Base-by-base conservation (phyloP, 2,329 filamentous ascomycete species). In the Alternaria hordeiaustralica region DNA sequence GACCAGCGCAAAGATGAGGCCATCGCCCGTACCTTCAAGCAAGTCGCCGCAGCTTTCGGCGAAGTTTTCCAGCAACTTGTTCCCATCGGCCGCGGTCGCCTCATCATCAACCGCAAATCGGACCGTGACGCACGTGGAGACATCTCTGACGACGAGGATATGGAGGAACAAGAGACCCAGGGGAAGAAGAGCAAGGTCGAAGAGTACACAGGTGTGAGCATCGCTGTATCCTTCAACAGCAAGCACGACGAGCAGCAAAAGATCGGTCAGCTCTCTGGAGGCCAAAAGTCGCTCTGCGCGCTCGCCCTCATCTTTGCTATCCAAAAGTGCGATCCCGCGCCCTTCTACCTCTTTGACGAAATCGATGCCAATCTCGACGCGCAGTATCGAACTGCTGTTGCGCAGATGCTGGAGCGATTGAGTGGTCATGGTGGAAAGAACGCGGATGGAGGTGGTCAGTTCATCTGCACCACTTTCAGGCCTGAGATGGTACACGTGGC, bases 251-350 rank as follows among this genome's bases (percentile, higher is more conserved):
- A 99, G 77, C 96, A 99, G 81, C 96, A 99, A 79, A 92, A 94
- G 66, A 98, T 99, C 73, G 94, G 97, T 81, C 96, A 99, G 81
- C 88, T 99, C 67, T 96, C 92, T 72, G 96, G 96, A 84, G 96
- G 96, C 30, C 96, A 99, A 77, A 99, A 99, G 87, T 97, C 93
- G 88, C 85, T 98, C 66, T 98, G 95, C 80, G 96, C 96, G 10
- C 88, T 99, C n/a, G 96, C 96, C 47, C 88, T 99, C 55, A 96
- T 99, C 71, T 99, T 99, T 78, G 96, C 96, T n/a, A 96, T 99
- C 71, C 96, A 99, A 81, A 93, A 94, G 71, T 97, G 95, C 63
- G 96, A 99, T 79, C 96, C 95, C 10, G 96, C 95, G 47, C 96
- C 96, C 1, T 98, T 99, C 86, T 97, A 99, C 79, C 94, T 99